Evolutionary conservation across 106 monocot genomes (phyloP), one percentile per base, ranked within the genome.

Genomic region (Alisma plantagoaquatica): DNA sequence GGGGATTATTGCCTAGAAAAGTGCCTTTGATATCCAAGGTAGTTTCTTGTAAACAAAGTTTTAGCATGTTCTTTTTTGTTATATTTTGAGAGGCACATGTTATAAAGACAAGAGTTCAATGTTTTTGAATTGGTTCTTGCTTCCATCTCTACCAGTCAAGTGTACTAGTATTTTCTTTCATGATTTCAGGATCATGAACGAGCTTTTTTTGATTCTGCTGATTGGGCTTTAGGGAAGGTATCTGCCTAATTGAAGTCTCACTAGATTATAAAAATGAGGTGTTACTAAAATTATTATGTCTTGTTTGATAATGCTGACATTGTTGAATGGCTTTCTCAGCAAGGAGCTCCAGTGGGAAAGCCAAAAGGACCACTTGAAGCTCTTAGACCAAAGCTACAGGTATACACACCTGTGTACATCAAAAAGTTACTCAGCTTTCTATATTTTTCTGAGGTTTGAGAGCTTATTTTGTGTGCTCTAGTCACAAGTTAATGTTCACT

Each of bases 161-260:
- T n/a, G n/a, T n/a, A n/a, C n/a, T n/a, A n/a, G n/a, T n/a, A n/a
- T n/a, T n/a, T n/a, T n/a, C n/a, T n/a, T n/a, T n/a, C n/a, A n/a
- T n/a, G n/a, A 7, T 38, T 38, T 54, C 75, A 96, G 96, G 96
- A 89, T 43, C 84, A 98, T 68, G 96, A 98, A 16, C 78, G 82
- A 10, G 96, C 96, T 56, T 98, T 70, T 75, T 98, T 98, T 76
- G 96, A 98, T 74, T 98, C 96, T 32, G 96, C 96, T 69, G 96
- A 98, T 53, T 98, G 96, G 96, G 96, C 89, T 56, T 57, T 90
- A 35, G 96, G 96, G 57, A 98, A 98, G 96, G 89, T 98, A 77
- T 23, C 29, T 1, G 52, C 22, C 45, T 7, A 38, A 38, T 38
- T 38, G 35, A 38, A 14, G 6, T 38, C 35, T 38, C 35, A 7